phyloP scores from a whole-genome alignment of 1,284 basidiomycete genomes.

The Melampsora larici-populina region DNA sequence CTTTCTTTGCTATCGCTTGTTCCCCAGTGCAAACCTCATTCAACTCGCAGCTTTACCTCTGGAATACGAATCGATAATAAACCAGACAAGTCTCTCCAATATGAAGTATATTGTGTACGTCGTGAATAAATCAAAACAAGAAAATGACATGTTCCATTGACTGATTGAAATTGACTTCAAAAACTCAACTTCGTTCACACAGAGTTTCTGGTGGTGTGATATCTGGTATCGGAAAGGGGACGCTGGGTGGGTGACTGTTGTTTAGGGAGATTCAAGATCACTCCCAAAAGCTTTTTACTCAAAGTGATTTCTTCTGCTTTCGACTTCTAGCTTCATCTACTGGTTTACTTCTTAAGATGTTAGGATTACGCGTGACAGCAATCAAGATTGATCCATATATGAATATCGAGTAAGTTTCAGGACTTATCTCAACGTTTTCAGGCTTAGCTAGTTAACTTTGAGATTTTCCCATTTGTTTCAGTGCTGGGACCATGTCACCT shows the following conservation, averaged over 20 bases:
- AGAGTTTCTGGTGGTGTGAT: slow-evolving; percentile 55
- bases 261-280: neutral
- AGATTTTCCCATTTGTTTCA: neutral
- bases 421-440: neutral
- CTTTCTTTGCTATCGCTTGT: no score
- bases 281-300: no score
- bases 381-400: slow-evolving; percentile 99
- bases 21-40: no score
- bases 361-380: slow-evolving; percentile 91
- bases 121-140: neutral
- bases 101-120: slow-evolving; percentile 39
- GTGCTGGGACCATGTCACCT: slow-evolving; percentile 95
- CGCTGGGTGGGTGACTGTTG: slow-evolving; percentile 51
- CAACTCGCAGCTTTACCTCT: no score
- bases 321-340: slow-evolving; percentile 75
- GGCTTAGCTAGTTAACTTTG: neutral
- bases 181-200: slow-evolving; percentile 18
- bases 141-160: neutral
- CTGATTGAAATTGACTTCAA: neutral
- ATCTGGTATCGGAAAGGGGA: slow-evolving; percentile 57
- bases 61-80: no score
- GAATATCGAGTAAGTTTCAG: slow-evolving; percentile 75
- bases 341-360: slow-evolving; percentile 89
- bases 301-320: neutral
- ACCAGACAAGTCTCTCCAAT: neutral